A percentile compares a stretch with the other conserved stretches of the same genome.
These are phyloP conservation scores for Phytopythium chamaehyphon DNA, from an alignment of 352 stramenopile species.

Conservation along the genomic window DNA sequence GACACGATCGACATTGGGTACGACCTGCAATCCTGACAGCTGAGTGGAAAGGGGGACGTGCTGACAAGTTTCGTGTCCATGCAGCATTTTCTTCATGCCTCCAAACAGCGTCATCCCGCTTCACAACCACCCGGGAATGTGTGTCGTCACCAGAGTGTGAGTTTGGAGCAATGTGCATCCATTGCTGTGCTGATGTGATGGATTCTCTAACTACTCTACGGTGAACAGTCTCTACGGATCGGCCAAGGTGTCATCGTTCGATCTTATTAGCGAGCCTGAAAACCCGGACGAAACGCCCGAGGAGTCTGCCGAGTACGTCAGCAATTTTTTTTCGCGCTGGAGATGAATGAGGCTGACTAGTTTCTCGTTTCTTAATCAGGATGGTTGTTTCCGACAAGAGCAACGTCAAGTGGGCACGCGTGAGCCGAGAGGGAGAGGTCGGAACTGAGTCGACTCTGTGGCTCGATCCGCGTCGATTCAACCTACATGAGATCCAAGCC, in stretches of 20 bases:
- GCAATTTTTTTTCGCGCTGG: too few species aligned
- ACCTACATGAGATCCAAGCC: conserved; percentile 75
- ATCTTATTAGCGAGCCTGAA: conserved; percentile 53
- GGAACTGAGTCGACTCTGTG: conserved; percentile 66
- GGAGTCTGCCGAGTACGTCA: conserved; percentile 4
- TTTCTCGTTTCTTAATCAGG: conserved; percentile 6
- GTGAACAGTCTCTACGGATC: conserved; percentile 59
- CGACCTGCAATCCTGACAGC: not conserved
- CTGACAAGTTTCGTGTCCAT: conserved; percentile 1
- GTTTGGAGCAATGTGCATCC: conserved; percentile 3
- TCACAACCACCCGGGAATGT: conserved; percentile 84
- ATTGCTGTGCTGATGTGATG: too few species aligned
- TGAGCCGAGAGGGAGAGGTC: conserved; percentile 58
- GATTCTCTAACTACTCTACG: not conserved
- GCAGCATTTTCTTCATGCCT: conserved; percentile 81
- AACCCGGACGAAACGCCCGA: conserved; percentile 12
- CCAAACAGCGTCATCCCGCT: conserved; percentile 70
- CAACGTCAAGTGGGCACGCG: conserved; percentile 53
- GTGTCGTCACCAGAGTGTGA: conserved; percentile 79
- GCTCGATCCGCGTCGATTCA: conserved; percentile 77
- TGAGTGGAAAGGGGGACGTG: not conserved
- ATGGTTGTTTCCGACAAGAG: conserved; percentile 28
- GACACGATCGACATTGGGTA: conserved; percentile 81
- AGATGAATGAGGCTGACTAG: not conserved
- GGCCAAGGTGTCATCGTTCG: conserved; percentile 69